Base-by-base conservation (phyloP, 1,284 basidiomycete genomes). In the Boletus nobilissimus region DNA sequence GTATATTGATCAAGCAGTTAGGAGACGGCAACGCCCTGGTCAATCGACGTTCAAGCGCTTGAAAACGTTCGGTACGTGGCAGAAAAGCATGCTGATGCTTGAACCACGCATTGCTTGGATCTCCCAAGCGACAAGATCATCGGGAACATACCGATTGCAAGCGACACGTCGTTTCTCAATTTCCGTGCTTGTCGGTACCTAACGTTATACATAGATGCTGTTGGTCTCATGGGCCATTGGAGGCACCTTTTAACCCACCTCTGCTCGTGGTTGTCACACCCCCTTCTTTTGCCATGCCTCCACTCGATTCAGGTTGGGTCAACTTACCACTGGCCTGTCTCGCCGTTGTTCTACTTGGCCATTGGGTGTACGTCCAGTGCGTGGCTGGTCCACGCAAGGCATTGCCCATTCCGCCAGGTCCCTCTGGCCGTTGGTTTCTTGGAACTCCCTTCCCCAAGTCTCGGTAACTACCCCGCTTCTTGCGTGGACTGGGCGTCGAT, bases 341-440 rank as follows among this genome's bases (percentile, higher is more conserved):
- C 32, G 48, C 34, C 38, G 29, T 62, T 8, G 24, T 72, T 34
- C 34, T 81, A 10, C 38, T 81, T 3, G 57, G 77, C 24, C 14
- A 70, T 26, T 57, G 66, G 63, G 36, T 60, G 32, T 81, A 54
- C 34, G 24, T 22, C 36, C 43, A 40, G 24, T n/a, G 18, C 29
- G 24, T 60, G 3, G 34, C 72, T 24, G 32, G 71, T 48, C 14
- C 71, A 29, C 67, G 71, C 46, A 77, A 13, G 38, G 51, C 72
- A 11, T 71, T 84, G 38, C 81, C 80, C 16, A 69, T 83, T 11
- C 83, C 83, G 3, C 83, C 83, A 38, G 83, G 83, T 16, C 83
- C 83, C 10, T 71, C 75, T 34, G 80, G 79, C 18, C 81, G 78
- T 51, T 84, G 82, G 82, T 39, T 80, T 7, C 77, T 80, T n/a